Base-by-base conservation (phyloP, 495 filamentous ascomycete genomes). In the Echria macrotheca region DNA sequence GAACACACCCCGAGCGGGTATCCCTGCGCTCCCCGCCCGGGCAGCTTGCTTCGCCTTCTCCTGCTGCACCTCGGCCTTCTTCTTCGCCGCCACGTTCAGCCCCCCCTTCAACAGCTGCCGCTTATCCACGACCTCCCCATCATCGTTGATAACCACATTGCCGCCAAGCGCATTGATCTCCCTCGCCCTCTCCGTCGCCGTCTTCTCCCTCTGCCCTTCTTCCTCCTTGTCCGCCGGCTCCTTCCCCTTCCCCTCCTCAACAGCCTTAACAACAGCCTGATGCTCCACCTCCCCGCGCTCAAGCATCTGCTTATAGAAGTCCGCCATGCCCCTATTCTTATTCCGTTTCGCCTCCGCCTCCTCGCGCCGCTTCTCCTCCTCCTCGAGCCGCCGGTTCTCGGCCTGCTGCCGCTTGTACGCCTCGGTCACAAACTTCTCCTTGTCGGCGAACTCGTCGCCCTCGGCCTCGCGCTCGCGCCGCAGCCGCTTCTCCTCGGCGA, bases 381-480 rank as follows among this genome's bases (percentile, higher is more conserved):
- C 86, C 58, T 96, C 89, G 6, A 89, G 56, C 57, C 77, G 76
- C 55, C 78, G 65, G 57, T 90, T 74, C 64, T 95, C 93, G 59
- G 82, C 89, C 62, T 96, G 93, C 63, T 96, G 93, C 59, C 79
- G 78, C 72, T 90, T 93, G 58, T 98, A 98, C 36, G 93, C 91
- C n/a, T 81, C 80, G 0, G 93, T 98, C 24, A 97, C 93, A 57
- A 98, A 98, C 61, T 85, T 90, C 67, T 97, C 94, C 67, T 96
- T 98, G 52, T 93, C 94, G 0, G 80, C 85, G 60, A 88, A 96
- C 66, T 91, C 89, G 11, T 96, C 94, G 8, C 93, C 93, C 67
- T 98, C 93, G 0, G 83, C 86, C 55, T 91, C 94, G 28, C 93
- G 81, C 64, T 98, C 94, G 37, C 83, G 82, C 56, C 87, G 83